phyloP scores from a whole-genome alignment of 176 grass and related monocot genomes.

The Eragrostis nindensis region DNA sequence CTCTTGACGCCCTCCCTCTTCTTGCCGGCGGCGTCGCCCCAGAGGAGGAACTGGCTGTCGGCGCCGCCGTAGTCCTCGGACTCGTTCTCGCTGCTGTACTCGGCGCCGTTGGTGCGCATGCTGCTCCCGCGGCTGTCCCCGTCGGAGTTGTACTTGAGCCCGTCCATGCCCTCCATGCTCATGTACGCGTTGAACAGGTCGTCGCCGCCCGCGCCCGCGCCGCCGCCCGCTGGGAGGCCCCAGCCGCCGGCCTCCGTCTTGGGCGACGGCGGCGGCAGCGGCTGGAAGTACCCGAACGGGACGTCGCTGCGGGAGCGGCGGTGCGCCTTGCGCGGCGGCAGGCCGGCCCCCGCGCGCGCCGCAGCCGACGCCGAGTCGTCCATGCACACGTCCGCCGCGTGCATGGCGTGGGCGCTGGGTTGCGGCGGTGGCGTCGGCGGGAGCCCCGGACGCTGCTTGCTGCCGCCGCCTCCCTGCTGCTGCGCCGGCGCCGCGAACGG shows the following conservation, averaged over 20 bases:
- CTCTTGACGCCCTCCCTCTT: conserved; percentile 50
- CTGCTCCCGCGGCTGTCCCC: conserved; percentile 81
- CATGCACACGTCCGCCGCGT: conserved; percentile 54
- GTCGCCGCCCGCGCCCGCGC: conserved; percentile 49
- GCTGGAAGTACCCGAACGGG: conserved; percentile 67
- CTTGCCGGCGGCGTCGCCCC: conserved; percentile 41
- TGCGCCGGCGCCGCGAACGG: background rate
- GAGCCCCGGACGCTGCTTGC: conserved; percentile 48
- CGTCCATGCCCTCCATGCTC: conserved; percentile 82
- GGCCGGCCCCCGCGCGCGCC: conserved; percentile 13
- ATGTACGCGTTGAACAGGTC: conserved; percentile 89
- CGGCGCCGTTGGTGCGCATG: conserved; percentile 76
- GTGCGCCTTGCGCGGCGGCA: conserved; percentile 75
- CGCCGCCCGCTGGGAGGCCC: conserved; percentile 1
- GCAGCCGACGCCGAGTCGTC: conserved; percentile 38
- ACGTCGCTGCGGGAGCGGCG: conserved; percentile 76
- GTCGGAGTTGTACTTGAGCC: conserved; percentile 75
- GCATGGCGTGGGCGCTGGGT: conserved; percentile 38
- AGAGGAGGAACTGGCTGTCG: conserved; percentile 53
- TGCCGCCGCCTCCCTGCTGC: background rate
- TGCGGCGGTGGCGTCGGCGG: conserved; percentile 58
- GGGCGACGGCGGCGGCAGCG: conserved; percentile 38
- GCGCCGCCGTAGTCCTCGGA: conserved; percentile 65
- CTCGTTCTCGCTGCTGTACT: conserved; percentile 92
- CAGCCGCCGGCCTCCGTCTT: conserved; percentile 58